A percentile compares a stretch with the other conserved stretches of the same genome.
Evolutionary conservation across 2,329 filamentous ascomycete species (phyloP).

Genomic region (Keithomyces neogunnii): DNA sequence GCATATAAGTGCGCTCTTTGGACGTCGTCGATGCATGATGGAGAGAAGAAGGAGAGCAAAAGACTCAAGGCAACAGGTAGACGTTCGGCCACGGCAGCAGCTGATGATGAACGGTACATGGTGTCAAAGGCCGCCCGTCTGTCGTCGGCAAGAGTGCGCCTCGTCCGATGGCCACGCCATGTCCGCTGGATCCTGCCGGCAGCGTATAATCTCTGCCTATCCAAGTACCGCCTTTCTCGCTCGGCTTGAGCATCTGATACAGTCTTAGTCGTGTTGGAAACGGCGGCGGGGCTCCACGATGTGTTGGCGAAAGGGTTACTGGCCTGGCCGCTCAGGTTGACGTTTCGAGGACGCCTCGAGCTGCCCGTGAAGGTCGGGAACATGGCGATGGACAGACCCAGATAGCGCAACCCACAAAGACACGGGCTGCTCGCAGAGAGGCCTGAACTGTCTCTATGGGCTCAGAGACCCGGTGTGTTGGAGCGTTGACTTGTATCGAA

Average conservation of each 20-base stretch:
- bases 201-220: slow-evolving; percentile 69
- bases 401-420: neutral
- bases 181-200: slow-evolving; percentile 64
- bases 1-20: slow-evolving; percentile 37
- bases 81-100: slow-evolving; percentile 27
- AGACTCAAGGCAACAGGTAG: slow-evolving; percentile 35
- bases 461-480: neutral
- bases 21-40: slow-evolving; percentile 35
- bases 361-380: slow-evolving; percentile 87
- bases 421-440: neutral
- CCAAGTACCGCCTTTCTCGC: slow-evolving; percentile 68
- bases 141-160: slow-evolving; percentile 46
- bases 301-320: slow-evolving; percentile 69
- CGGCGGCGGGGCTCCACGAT: slow-evolving; percentile 46
- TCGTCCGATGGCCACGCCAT: slow-evolving; percentile 70
- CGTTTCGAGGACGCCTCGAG: slow-evolving; percentile 77
- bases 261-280: slow-evolving; percentile 62
- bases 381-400: slow-evolving; percentile 43
- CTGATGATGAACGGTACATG: slow-evolving; percentile 34
- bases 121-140: slow-evolving; percentile 57
- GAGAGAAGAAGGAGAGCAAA: slow-evolving; percentile 41
- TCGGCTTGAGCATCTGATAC: slow-evolving; percentile 84
- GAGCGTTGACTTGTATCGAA: neutral
- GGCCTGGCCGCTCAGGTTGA: slow-evolving; percentile 84
- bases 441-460: neutral